Evolutionary conservation across 1,139 yeast genomes (phyloP).

Genomic region (Suhomyces kunorum): DNA sequence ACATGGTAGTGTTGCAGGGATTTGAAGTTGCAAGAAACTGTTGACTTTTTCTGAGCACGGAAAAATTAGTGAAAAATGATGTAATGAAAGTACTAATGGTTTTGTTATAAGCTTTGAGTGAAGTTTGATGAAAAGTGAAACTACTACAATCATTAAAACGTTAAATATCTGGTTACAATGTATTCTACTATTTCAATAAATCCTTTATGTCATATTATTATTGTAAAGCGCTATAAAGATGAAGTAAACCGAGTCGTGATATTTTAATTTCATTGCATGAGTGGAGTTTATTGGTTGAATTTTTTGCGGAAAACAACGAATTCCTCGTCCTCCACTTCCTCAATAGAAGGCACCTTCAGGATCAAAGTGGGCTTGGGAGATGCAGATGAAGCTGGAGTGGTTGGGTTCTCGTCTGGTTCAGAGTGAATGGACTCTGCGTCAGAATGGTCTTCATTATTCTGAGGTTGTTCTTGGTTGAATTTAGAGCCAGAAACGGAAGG

Average conservation of each 20-base stretch:
- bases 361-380: constrained; percentile 15
- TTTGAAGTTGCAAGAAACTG: background rate
- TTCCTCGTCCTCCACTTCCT: constrained; percentile 50
- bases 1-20: too few relatives aligned
- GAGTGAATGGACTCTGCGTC: constrained; percentile 7
- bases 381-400: constrained; percentile 17
- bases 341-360: constrained; percentile 33
- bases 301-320: constrained; percentile 43
- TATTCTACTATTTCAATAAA: too few relatives aligned
- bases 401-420: background rate
- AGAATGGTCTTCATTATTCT: constrained; percentile 11
- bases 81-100: background rate
- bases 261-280: background rate
- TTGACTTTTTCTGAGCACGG: too few relatives aligned
- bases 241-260: background rate
- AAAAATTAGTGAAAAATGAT: too few relatives aligned
- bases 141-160: too few relatives aligned
- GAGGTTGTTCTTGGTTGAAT: background rate
- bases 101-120: too few relatives aligned
- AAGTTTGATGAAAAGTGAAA: too few relatives aligned
- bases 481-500: background rate
- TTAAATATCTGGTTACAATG: too few relatives aligned
- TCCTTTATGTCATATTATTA: background rate
- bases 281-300: constrained; percentile 26
- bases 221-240: background rate